Evolutionary conservation across 2,329 filamentous ascomycete genomes (phyloP).

Genomic region (Huntiella abstrusa): DNA sequence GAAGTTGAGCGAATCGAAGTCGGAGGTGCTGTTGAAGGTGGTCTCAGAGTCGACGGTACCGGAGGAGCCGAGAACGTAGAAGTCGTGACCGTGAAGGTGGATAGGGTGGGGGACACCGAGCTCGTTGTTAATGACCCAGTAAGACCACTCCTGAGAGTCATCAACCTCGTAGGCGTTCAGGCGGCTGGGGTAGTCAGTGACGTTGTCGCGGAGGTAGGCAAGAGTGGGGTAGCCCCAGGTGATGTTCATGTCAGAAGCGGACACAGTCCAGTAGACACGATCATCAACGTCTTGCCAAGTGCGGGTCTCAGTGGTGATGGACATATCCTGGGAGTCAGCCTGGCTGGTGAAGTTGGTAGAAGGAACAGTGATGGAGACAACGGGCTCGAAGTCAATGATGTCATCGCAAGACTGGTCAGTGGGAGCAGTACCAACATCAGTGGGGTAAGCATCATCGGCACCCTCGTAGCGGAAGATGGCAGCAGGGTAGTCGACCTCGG

Average conservation of each 20-base stretch:
- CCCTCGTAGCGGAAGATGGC: constrained; percentile 23
- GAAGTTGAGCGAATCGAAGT: constrained; percentile 21
- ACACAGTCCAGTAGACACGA: constrained; percentile 19
- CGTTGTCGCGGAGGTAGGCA: constrained; percentile 13
- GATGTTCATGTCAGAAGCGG: constrained; percentile 19
- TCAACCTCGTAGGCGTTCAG: constrained; percentile 14
- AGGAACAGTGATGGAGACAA: constrained; percentile 16
- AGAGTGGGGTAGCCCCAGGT: constrained; percentile 24
- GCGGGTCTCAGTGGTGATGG: constrained; percentile 13
- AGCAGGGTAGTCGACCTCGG: constrained; percentile 16
- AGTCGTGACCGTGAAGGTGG: constrained; percentile 31
- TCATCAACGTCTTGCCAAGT: constrained; percentile 13
- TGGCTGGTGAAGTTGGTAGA: constrained; percentile 14
- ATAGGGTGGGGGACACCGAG: constrained; percentile 23
- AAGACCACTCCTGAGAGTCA: constrained; percentile 16
- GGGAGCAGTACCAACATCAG: constrained; percentile 15
- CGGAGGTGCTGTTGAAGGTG: constrained; percentile 17
- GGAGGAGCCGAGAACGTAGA: constrained; percentile 23
- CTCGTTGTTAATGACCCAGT: constrained; percentile 18
- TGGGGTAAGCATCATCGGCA: constrained; percentile 16
- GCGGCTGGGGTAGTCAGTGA: constrained; percentile 12
- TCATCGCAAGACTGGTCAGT: constrained; percentile 14
- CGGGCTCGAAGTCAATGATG: constrained; percentile 14
- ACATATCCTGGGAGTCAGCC: constrained; percentile 13
- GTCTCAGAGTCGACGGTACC: constrained; percentile 7